These are phyloP conservation scores for Elongisporangium anandrum DNA, from an alignment of 352 stramenopile species.

Conservation along the genomic window DNA sequence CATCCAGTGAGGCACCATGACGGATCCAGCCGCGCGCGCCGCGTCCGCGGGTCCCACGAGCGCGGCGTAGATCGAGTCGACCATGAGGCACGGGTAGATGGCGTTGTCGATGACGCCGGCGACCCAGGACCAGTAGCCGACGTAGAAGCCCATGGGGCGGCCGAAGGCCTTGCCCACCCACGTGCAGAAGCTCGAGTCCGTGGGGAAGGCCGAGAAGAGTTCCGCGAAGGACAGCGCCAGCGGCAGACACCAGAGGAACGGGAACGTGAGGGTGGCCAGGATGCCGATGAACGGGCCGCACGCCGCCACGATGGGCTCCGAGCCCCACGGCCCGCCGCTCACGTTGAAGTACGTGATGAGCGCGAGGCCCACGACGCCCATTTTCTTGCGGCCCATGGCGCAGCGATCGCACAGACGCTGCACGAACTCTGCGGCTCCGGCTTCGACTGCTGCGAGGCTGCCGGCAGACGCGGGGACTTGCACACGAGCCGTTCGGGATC, in stretches of 20 bases:
- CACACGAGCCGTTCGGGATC: neutral
- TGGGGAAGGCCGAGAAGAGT: conserved; percentile 66
- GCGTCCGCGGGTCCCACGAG: conserved; percentile 17
- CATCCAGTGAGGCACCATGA: conserved; percentile 50
- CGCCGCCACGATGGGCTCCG: conserved; percentile 88
- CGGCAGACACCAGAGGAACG: conserved; percentile 64
- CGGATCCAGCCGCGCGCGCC: conserved; percentile 10
- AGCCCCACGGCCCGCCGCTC: conserved; percentile 92
- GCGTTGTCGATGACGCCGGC: conserved; percentile 76
- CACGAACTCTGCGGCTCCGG: neutral
- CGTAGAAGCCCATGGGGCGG: conserved; percentile 73
- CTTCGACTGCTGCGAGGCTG: neutral
- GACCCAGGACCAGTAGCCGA: conserved; percentile 83
- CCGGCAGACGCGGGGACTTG: neutral
- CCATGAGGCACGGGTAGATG: conserved; percentile 77
- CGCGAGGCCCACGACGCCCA: conserved; percentile 59
- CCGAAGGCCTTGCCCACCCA: conserved; percentile 77
- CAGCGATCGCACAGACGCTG: neutral
- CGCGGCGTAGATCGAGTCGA: conserved; percentile 55
- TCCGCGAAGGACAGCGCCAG: conserved; percentile 66
- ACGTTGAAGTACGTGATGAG: conserved; percentile 91
- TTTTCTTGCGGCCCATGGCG: conserved; percentile 35
- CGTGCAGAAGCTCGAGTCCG: conserved; percentile 66
- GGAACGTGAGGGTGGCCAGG: conserved; percentile 53
- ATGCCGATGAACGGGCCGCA: conserved; percentile 79